These are phyloP conservation scores for Peniophora sp. DNA, from an alignment of 1,284 basidiomycete species.

Conservation along the genomic window DNA sequence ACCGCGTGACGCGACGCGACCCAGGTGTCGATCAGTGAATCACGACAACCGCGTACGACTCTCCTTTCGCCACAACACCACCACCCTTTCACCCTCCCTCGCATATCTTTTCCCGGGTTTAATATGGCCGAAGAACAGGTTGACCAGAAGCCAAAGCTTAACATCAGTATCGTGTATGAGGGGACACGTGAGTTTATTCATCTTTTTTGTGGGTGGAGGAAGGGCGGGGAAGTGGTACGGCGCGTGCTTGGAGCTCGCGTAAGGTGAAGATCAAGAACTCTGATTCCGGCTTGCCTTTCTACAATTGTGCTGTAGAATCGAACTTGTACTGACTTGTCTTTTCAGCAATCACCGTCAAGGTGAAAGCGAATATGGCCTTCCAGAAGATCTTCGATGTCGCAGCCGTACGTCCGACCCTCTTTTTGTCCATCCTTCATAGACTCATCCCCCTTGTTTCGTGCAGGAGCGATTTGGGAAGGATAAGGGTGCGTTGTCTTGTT, in stretches of 20 bases:
- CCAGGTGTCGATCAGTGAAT: no score
- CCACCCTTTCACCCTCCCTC: no score
- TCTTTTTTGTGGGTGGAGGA: neutral
- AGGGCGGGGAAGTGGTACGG: no score
- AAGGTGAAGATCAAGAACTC: no score
- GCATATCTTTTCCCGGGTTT: no score
- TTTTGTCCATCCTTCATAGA: neutral
- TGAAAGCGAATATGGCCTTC: slow-evolving; percentile 51
- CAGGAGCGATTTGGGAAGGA: slow-evolving; percentile 54
- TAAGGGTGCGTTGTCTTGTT: slow-evolving; percentile 28
- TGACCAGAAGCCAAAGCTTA: slow-evolving; percentile 59
- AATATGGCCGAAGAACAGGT: slow-evolving; percentile 29
- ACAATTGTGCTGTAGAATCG: no score
- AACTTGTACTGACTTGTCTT: neutral
- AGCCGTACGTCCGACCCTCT: slow-evolving; percentile 32
- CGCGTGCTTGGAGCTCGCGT: no score
- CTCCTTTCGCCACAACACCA: no score
- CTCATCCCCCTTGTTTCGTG: neutral
- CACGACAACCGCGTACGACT: no score
- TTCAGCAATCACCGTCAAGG: slow-evolving; percentile 55
- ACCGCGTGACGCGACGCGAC: no score
- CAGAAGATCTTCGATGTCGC: slow-evolving; percentile 54
- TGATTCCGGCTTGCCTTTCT: no score
- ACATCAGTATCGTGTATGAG: slow-evolving; percentile 41
- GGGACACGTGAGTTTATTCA: slow-evolving; percentile 25